These are phyloP conservation scores for Hansenula sp. DNA, from an alignment of 1,139 yeast species.

Conservation along the genomic window DNA sequence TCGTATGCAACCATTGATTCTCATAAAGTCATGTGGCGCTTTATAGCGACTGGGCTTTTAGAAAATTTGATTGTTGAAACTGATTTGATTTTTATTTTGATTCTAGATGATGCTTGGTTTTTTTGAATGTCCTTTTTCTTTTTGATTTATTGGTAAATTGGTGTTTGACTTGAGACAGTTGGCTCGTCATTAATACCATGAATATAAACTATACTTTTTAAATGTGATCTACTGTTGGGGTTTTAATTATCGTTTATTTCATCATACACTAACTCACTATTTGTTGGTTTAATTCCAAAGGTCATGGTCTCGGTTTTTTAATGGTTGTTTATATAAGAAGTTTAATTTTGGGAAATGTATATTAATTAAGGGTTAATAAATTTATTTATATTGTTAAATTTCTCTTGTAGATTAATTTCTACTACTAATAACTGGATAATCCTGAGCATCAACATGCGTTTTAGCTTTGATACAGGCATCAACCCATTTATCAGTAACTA, in stretches of 20 bases:
- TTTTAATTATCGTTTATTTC: neutral
- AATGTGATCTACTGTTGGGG: neutral
- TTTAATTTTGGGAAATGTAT: neutral
- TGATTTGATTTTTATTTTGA: neutral
- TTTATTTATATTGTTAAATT: neutral
- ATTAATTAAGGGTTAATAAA: neutral
- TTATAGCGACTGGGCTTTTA: slow-evolving; percentile 13
- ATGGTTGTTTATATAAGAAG: neutral
- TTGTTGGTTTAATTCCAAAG: neutral
- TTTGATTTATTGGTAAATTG: neutral
- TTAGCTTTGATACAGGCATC: slow-evolving; percentile 35
- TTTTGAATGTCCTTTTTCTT: neutral
- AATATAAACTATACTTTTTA: neutral
- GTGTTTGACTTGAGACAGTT: slow-evolving; percentile 8
- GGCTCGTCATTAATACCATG: slow-evolving; percentile 7
- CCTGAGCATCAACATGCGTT: slow-evolving; percentile 43
- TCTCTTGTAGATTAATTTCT: neutral
- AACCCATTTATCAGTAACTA: slow-evolving; percentile 43
- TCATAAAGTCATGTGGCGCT: slow-evolving; percentile 13
- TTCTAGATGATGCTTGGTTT: neutral
- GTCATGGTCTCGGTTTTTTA: neutral
- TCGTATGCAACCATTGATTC: too few species aligned
- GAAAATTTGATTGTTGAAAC: too few species aligned
- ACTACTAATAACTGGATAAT: slow-evolving; percentile 18
- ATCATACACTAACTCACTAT: neutral